Base-by-base conservation (phyloP, 805 yeast genomes). In the Nakazawaea peltata region DNA sequence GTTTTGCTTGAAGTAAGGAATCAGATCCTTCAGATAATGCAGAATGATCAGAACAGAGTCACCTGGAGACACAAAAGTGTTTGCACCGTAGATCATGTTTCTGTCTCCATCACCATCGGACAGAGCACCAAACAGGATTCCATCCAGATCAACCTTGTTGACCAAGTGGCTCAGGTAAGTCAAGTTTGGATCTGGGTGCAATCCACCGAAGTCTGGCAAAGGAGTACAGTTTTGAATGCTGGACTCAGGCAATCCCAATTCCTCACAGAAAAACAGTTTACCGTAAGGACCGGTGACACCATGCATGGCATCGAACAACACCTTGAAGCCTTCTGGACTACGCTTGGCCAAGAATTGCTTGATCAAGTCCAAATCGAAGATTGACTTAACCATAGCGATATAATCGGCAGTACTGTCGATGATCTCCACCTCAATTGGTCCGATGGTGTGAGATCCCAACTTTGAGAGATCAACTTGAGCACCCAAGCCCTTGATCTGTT, bases 51-150 rank as follows among this genome's bases (percentile, higher is more conserved):
- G 97, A 23, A 90, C 97, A 4, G 95, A 83, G 59, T 90, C 98
- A 55, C 98, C 97, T 7, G 98, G 98, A 1, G 97, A 87, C 11
- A 90, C 97, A 59, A 90, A 90, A 2, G 97, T 74, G 31, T 81
- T 81, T 27, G 85, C 86, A 41, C 98, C 98, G 58, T 92, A 92
- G 51, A 90, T 90, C 98, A 90, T 90, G 59, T 90, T 90, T 64
- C 98, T 77, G 56, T 90, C 98, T 58, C 98, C 98, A 50, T 90
- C 98, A 59, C 98, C 98, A 55, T 86, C 98, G n/a, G 95, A 82
- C 7, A 97, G 97, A 26, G 97, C 97, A 44, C 98, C 98, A 56
- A 90, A 90, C 6, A 90, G 83, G 45, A 88, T 83, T 40, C 75
- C 63, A 40, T 82, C 82, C 15, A 59, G 53, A 52, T 92, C 97